Evolutionary conservation across 2,329 filamentous ascomycete species (phyloP), one percentile per base, ranked within the genome.

Genomic region (Fusarium guadeloupense): DNA sequence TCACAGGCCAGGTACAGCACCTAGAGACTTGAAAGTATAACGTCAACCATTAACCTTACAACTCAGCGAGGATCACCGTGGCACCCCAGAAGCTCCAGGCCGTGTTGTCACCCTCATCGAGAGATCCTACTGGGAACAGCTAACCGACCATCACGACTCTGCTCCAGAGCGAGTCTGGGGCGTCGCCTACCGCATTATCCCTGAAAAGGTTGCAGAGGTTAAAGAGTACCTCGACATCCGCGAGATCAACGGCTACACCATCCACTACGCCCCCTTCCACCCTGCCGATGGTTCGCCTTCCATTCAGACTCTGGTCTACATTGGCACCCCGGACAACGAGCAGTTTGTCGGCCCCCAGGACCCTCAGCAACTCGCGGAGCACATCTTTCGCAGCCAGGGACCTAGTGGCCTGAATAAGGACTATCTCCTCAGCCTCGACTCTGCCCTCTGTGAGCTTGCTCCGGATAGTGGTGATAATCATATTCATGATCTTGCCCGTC

Each of bases 181-280:
- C 54, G 91, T 92, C 14, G 95, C 94, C 62, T 96, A 97, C 79
- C 90, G 94, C 71, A 94, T 97, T 76, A 81, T 84, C 23, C 76
- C 88, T 7, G 81, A 85, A 3, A 84, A 88, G 65, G 92, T 96
- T 19, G 83, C 87, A 57, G 89, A 94, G 77, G 94, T 97, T 5
- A 89, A 91, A 67, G 84, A 88, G 54, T 97, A 97, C 74, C 90
- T 99, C 41, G 93, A 98, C 76, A 94, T 97, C 64, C 89, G 95
- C 39, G 95, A 99, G 77, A 97, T 98, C 72, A 97, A 98, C 78
- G 95, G 95, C 21, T 99, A 99, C 77, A 91, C 89, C 48, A 96
- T 97, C 66, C 93, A 97, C 76, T 92, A 93, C 75, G 92, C 93
- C 23, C 87, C 90, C 0, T 97, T 98, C 75, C 82, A 93, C 69